Evolutionary conservation across 2,329 filamentous ascomycete genomes (phyloP).

Genomic region (Pezicula radicicola): DNA sequence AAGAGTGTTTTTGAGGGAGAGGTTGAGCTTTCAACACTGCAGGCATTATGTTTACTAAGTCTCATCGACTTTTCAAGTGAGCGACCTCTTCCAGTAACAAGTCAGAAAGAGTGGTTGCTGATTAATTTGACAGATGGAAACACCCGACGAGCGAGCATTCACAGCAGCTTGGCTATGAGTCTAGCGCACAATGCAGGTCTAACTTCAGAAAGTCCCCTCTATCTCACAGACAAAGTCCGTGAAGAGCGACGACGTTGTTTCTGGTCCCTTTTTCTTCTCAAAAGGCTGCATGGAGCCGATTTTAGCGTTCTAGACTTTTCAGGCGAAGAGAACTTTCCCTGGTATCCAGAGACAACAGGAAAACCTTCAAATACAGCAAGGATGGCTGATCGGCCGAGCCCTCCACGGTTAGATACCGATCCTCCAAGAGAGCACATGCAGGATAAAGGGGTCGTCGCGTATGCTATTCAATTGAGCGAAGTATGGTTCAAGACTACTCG

Average conservation of each 20-base stretch:
- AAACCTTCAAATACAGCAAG: slow-evolving; percentile 4
- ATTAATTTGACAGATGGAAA: slow-evolving; percentile 35
- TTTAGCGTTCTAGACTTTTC: slow-evolving; percentile 36
- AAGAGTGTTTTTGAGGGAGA: slow-evolving; percentile 31
- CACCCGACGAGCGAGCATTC: slow-evolving; percentile 38
- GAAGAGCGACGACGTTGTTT: slow-evolving; percentile 30
- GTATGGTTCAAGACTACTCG: slow-evolving; percentile 44
- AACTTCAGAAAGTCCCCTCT: slow-evolving; percentile 28
- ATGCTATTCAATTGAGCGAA: slow-evolving; percentile 41
- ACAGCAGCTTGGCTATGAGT: slow-evolving; percentile 42
- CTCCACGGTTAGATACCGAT: background rate
- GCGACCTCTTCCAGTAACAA: background rate
- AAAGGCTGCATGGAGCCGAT: slow-evolving; percentile 30
- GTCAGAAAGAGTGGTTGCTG: background rate
- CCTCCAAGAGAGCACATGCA: slow-evolving; percentile 17
- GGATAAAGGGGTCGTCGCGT: slow-evolving; percentile 40
- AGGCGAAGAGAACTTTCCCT: slow-evolving; percentile 31
- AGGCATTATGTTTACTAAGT: slow-evolving; percentile 35
- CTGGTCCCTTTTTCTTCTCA: slow-evolving; percentile 30
- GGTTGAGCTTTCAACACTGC: slow-evolving; percentile 35
- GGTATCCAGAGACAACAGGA: slow-evolving; percentile 35
- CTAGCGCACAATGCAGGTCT: slow-evolving; percentile 41
- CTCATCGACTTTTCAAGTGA: slow-evolving; percentile 34
- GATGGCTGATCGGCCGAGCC: background rate
- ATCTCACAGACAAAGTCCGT: slow-evolving; percentile 12